Conservation (phyloP, 2,329 filamentous ascomycete species). For the Alternaria triticina region DNA sequence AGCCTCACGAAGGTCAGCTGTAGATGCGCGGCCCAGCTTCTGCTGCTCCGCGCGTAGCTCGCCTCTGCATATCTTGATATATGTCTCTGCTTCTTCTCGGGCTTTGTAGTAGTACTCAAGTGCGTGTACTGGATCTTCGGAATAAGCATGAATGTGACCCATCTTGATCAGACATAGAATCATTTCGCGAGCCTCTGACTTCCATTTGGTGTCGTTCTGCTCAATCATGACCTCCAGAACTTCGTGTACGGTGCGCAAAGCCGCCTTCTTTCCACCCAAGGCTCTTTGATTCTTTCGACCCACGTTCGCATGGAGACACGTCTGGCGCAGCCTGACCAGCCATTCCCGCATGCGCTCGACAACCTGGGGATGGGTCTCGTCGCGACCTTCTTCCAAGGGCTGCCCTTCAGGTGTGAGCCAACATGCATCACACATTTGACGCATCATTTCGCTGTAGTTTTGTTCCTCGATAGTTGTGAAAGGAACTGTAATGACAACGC, state of each 20-base stretch:
- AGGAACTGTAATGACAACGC: constrained; percentile 85
- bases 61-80: constrained; percentile 69
- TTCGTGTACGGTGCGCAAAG: constrained; percentile 81
- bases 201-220: constrained; percentile 72
- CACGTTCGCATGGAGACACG: constrained; percentile 84
- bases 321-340: constrained; percentile 79
- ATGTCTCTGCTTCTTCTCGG: constrained; percentile 47
- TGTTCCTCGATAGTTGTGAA: constrained; percentile 92
- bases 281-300: constrained; percentile 70
- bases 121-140: constrained; percentile 61
- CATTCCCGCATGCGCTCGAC: constrained; percentile 79
- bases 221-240: constrained; percentile 93
- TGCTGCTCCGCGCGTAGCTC: constrained; percentile 63
- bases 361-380: constrained; percentile 62
- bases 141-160: constrained; percentile 82
- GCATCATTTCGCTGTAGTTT: constrained; percentile 79
- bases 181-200: constrained; percentile 71
- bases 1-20: constrained; percentile 44
- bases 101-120: constrained; percentile 71
- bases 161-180: constrained; percentile 69
- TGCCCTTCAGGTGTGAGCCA: constrained; percentile 69
- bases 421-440: constrained; percentile 74
- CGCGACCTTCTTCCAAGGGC: constrained; percentile 68
- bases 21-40: constrained; percentile 32
- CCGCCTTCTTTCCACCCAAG: constrained; percentile 66